These are phyloP conservation scores for Monilinia polystroma DNA, from an alignment of 2,329 filamentous ascomycete genomes.

Conservation along the genomic window DNA sequence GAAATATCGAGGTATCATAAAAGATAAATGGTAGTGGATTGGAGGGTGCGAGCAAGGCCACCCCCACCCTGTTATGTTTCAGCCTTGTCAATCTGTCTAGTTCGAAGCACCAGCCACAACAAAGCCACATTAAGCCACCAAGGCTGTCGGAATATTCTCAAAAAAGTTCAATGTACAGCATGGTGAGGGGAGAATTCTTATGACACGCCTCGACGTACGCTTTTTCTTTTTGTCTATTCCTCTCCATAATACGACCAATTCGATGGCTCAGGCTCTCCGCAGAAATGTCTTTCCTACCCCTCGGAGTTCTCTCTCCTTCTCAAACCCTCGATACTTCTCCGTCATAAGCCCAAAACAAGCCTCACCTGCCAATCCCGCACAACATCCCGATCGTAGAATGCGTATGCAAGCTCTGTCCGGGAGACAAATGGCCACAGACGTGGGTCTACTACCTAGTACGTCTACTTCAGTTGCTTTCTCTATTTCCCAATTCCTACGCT, in stretches of 20 bases:
- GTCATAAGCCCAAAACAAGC: slow-evolving; percentile 24
- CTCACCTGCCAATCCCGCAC: slow-evolving; percentile 6
- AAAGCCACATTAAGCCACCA: slow-evolving; percentile 16
- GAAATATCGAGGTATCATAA: background rate
- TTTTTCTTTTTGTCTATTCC: slow-evolving; percentile 1
- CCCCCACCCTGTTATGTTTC: background rate
- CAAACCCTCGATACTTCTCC: slow-evolving; percentile 33
- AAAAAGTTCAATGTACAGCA: slow-evolving; percentile 1
- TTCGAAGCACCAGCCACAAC: background rate
- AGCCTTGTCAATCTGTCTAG: slow-evolving; percentile 11
- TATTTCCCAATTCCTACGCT: background rate
- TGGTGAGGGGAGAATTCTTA: slow-evolving; percentile 1
- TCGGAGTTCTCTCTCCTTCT: slow-evolving; percentile 22
- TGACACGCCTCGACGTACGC: background rate
- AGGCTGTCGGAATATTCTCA: slow-evolving; percentile 8
- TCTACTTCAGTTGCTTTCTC: slow-evolving; percentile 7
- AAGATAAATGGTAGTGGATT: background rate
- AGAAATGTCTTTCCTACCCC: slow-evolving; percentile 30
- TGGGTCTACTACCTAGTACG: slow-evolving; percentile 36
- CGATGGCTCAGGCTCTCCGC: slow-evolving; percentile 34
- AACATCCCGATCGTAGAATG: slow-evolving; percentile 12
- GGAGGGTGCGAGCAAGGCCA: background rate
- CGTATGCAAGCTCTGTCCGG: background rate
- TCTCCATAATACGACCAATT: background rate
- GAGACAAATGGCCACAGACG: slow-evolving; percentile 29